Percentiles rank a stretch among this genome's conserved stretches.
These are phyloP conservation scores for Suillus tomentosus DNA, from an alignment of 768 basidiomycete genomes.

Conservation along the genomic window DNA sequence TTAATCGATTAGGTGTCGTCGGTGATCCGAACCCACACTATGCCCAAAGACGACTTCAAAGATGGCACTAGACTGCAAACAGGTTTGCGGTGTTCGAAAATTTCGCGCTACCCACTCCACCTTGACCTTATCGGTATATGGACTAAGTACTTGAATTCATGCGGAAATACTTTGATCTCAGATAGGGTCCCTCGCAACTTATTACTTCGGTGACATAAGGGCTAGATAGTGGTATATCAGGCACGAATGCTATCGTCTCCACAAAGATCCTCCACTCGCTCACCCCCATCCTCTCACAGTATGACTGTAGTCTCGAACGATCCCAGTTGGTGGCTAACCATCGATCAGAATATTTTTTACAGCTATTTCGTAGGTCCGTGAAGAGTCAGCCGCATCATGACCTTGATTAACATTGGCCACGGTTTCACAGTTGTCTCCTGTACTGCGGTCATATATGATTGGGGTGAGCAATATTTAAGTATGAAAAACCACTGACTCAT, in stretches of 20 bases:
- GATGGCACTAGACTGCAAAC: not conserved
- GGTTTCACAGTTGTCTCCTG: not conserved
- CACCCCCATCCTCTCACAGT: not conserved
- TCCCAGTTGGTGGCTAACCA: too few species aligned
- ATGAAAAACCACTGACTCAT: not conserved
- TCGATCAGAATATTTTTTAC: too few species aligned
- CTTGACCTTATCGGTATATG: not conserved
- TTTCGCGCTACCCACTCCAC: not conserved
- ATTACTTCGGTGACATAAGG: not conserved
- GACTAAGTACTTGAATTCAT: not conserved
- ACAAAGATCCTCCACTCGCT: not conserved
- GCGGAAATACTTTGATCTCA: not conserved
- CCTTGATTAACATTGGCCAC: too few species aligned
- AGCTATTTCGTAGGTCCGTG: too few species aligned
- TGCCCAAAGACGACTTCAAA: not conserved
- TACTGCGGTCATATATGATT: not conserved
- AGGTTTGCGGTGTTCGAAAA: not conserved
- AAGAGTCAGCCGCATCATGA: too few species aligned
- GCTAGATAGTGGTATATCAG: not conserved
- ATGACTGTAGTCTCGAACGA: too few species aligned
- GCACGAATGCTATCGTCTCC: not conserved
- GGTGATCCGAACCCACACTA: not conserved
- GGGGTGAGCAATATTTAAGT: not conserved
- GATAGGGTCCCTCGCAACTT: not conserved
- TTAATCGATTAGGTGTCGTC: too few species aligned